phyloP scores from a whole-genome alignment of 352 stramenopile genomes.

The Phytophthora podocarpi region DNA sequence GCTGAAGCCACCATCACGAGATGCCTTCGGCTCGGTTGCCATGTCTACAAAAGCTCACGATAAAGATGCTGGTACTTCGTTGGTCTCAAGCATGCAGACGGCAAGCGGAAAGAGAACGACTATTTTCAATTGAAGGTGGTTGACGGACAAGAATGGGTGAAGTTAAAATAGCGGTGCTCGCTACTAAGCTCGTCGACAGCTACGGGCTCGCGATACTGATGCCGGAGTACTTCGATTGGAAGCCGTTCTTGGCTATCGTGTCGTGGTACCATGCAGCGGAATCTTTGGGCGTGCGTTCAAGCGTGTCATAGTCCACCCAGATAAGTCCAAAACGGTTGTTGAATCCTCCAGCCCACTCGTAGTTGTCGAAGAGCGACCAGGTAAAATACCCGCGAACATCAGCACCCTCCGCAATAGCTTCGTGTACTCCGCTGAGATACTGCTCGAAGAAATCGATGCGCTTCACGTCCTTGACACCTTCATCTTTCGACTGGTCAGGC shows the following conservation, averaged over 20 bases:
- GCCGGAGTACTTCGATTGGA: conserved; percentile 23
- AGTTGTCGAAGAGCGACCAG: conserved; percentile 93
- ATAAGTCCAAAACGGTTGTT: conserved; percentile 60
- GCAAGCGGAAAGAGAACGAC: conserved; percentile 3
- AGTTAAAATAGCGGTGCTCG: conserved; percentile 32
- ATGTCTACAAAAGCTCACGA: conserved; percentile 9
- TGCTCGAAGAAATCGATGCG: conserved; percentile 83
- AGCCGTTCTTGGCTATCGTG: conserved; percentile 53
- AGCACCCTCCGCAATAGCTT: conserved; percentile 52
- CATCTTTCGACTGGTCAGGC: conserved; percentile 66
- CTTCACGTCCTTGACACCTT: conserved; percentile 76
- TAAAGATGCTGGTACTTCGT: background rate
- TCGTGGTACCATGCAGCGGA: conserved; percentile 60
- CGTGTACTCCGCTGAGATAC: conserved; percentile 80
- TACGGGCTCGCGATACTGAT: conserved; percentile 10
- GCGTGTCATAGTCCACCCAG: conserved; percentile 65
- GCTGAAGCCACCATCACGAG: conserved; percentile 77
- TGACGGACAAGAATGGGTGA: conserved; percentile 1
- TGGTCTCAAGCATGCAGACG: too few relatives aligned
- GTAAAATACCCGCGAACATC: conserved; percentile 89
- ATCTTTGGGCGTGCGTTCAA: conserved; percentile 65
- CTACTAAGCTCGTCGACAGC: too few relatives aligned
- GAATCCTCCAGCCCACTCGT: conserved; percentile 87
- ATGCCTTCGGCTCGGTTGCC: conserved; percentile 44
- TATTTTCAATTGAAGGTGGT: conserved; percentile 37